Percentiles rank a stretch among this genome's conserved stretches.
Conservation (phyloP, 306 rosid species). For the Malus orientalis region DNA sequence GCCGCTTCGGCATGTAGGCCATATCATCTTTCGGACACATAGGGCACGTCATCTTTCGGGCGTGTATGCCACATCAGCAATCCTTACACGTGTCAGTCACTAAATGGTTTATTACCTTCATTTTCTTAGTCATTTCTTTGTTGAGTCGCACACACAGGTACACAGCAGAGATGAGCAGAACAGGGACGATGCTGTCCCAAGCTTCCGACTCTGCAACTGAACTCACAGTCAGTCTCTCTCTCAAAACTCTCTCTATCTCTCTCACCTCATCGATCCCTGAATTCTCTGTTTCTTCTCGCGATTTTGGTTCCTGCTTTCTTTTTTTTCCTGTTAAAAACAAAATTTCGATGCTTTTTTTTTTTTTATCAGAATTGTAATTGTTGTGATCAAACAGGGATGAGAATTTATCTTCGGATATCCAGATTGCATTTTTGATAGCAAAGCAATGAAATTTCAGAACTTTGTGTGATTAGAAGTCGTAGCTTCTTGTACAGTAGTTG, state of each 20-base stretch:
- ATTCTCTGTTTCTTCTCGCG: background rate
- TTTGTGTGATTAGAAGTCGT: background rate
- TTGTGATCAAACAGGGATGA: background rate
- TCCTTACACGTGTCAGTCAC: background rate
- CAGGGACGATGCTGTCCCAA: slow-evolving; percentile 59
- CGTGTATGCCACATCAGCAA: background rate
- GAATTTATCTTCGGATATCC: background rate
- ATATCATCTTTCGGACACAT: background rate
- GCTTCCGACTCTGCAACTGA: slow-evolving; percentile 43
- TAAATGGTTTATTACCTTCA: background rate
- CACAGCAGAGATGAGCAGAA: slow-evolving; percentile 6
- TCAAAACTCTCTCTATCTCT: background rate
- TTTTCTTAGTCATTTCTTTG: background rate
- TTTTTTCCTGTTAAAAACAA: background rate
- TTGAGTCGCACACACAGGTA: slow-evolving; percentile 1
- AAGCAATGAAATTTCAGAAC: background rate
- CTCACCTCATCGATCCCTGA: background rate
- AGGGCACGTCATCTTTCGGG: background rate
- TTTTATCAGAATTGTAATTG: slow-evolving; percentile 4
- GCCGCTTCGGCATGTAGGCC: background rate
- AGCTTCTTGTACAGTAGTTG: background rate
- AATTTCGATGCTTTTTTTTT: background rate
- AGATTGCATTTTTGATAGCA: background rate
- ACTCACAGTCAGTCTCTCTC: slow-evolving; percentile 41
- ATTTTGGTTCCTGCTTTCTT: slow-evolving; percentile 13